Evolutionary conservation across 2,329 filamentous ascomycete genomes (phyloP).

Genomic region (Penicillium corylophilum): DNA sequence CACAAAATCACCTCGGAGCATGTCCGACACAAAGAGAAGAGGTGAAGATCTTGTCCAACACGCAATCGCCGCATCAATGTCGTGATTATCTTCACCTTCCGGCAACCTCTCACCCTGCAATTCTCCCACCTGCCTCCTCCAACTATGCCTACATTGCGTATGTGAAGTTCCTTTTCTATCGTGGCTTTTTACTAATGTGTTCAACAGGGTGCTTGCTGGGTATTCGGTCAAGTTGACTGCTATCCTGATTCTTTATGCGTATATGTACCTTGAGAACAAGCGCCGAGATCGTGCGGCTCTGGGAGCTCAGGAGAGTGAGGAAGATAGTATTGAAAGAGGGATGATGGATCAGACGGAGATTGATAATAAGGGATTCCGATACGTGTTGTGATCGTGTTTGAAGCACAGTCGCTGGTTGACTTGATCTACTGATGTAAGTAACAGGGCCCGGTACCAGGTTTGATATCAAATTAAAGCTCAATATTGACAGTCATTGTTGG

Average conservation of each 20-base stretch:
- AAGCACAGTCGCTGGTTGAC: too few species aligned
- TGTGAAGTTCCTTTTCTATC: not conserved
- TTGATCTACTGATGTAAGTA: too few species aligned
- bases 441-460: too few species aligned
- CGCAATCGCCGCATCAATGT: conserved; percentile 17
- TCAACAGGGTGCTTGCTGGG: conserved; percentile 54
- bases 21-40: not conserved
- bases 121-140: not conserved
- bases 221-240: conserved; percentile 54
- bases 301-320: conserved; percentile 45
- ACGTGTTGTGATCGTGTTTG: conserved; percentile 41
- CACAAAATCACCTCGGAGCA: not conserved
- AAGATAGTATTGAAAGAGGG: conserved; percentile 53
- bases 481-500: not conserved
- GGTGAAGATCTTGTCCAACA: not conserved
- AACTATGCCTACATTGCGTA: conserved; percentile 27
- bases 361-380: conserved; percentile 56
- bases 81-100: conserved; percentile 11
- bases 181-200: not conserved
- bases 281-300: conserved; percentile 51
- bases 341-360: conserved; percentile 58
- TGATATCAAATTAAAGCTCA: too few species aligned
- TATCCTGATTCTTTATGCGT: conserved; percentile 54
- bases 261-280: conserved; percentile 58
- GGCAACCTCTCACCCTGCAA: not conserved